Percentiles rank a stretch among this genome's conserved stretches.
Conservation (phyloP, 768 basidiomycete genomes). For the Tulasnella sp. region DNA sequence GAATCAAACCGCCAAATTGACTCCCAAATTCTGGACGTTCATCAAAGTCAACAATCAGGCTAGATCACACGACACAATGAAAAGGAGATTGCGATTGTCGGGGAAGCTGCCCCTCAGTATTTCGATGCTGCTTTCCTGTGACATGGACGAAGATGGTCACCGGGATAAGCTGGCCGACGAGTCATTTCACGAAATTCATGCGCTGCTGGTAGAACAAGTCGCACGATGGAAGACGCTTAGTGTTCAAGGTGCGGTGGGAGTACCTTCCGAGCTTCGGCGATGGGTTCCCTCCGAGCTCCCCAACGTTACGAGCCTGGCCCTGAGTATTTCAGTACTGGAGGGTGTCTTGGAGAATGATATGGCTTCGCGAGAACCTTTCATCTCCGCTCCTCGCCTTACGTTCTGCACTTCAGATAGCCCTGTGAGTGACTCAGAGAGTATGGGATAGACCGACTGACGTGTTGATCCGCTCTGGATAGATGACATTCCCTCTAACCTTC, state of each 20-base stretch:
- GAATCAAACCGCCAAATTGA: background rate
- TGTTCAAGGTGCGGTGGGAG: background rate
- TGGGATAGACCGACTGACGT: too few relatives aligned
- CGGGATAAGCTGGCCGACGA: too few relatives aligned
- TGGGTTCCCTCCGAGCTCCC: background rate
- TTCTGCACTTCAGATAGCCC: background rate
- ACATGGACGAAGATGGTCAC: background rate
- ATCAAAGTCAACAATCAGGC: background rate
- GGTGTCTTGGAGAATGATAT: background rate
- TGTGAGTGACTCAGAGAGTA: background rate
- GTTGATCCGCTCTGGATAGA: background rate
- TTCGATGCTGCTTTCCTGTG: background rate
- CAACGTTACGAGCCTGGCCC: background rate
- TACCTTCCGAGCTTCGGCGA: background rate
- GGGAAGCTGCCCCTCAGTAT: background rate
- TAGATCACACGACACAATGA: background rate
- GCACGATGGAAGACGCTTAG: background rate
- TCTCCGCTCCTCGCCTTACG: background rate
- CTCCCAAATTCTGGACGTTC: background rate
- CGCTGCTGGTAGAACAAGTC: background rate
- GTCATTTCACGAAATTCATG: background rate
- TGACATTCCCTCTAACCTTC: background rate
- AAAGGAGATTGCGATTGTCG: background rate
- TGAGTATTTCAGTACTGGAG: background rate
- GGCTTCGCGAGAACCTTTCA: background rate